phyloP scores from a whole-genome alignment of 345 rosid genomes.

The Anacardium occidentale region DNA sequence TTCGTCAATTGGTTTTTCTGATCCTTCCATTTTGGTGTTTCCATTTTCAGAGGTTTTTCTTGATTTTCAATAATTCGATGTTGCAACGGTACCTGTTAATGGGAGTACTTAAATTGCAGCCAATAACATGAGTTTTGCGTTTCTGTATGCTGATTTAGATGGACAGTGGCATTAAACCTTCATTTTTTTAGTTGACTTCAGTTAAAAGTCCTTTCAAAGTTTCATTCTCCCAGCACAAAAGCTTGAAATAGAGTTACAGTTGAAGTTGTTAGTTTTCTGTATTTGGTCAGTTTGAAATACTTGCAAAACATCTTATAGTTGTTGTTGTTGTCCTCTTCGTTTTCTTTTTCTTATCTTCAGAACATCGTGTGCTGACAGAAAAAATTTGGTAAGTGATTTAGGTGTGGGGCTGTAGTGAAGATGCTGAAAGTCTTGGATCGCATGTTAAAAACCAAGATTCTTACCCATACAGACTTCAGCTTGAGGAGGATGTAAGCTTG shows the following conservation, averaged over 20 bases:
- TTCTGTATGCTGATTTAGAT: neutral
- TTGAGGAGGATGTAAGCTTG: constrained; percentile 75
- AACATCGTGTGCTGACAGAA: neutral
- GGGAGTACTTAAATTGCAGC: neutral
- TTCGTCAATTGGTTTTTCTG: neutral
- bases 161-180: neutral
- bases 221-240: neutral
- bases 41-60: neutral
- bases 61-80: constrained; percentile 1
- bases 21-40: neutral
- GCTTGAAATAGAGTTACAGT: neutral
- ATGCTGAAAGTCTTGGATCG: constrained; percentile 32
- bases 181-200: constrained; percentile 1
- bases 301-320: neutral
- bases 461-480: constrained; percentile 63
- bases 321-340: neutral
- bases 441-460: constrained; percentile 30
- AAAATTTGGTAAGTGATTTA: constrained; percentile 32
- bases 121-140: constrained; percentile 4
- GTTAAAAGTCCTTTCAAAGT: neutral
- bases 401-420: constrained; percentile 41
- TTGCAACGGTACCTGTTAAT: neutral
- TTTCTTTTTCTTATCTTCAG: constrained; percentile 10
- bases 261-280: neutral
- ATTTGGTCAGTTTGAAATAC: neutral